Evolutionary conservation across 495 filamentous ascomycete genomes (phyloP).

Genomic region (Daldinia loculata): DNA sequence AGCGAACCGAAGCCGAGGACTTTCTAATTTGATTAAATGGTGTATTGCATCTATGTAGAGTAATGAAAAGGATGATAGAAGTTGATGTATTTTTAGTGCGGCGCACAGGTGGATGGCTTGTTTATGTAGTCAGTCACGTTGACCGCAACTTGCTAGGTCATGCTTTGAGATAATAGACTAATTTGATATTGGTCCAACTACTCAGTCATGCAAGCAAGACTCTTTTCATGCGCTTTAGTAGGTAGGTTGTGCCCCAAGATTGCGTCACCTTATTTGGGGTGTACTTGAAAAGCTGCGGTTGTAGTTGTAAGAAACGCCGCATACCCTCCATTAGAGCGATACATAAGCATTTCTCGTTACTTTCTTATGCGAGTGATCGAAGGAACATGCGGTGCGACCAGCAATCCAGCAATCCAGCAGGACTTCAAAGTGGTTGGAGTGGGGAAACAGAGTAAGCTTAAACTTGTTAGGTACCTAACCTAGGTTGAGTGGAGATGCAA

Average conservation of each 20-base stretch:
- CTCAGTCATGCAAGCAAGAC: conserved; percentile 3
- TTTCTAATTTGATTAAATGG: background rate
- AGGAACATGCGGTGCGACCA: conserved; percentile 40
- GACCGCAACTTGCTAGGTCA: background rate
- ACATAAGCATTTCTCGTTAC: conserved; percentile 11
- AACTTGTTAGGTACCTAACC: conserved; percentile 17
- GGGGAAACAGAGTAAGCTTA: conserved; percentile 30
- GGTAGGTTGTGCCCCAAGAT: conserved; percentile 4
- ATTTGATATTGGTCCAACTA: background rate
- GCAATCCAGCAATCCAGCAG: conserved; percentile 9
- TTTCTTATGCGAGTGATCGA: conserved; percentile 41
- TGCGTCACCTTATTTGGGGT: conserved; percentile 20
- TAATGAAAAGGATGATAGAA: background rate
- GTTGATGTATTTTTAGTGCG: background rate
- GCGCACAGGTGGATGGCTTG: background rate
- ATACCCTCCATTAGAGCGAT: conserved; percentile 20
- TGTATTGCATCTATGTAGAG: background rate
- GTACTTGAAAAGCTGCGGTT: background rate
- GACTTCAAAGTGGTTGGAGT: conserved; percentile 15
- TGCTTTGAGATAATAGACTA: background rate
- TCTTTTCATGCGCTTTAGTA: background rate
- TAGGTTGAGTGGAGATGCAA: conserved; percentile 12
- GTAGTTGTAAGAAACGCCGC: conserved; percentile 19
- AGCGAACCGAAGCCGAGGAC: conserved; percentile 2
- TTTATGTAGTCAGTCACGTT: background rate